A percentile compares a stretch with the other conserved stretches of the same genome.
Conservation (phyloP, 2,329 filamentous ascomycete species). For the Verticillium zaregamsianum region DNA sequence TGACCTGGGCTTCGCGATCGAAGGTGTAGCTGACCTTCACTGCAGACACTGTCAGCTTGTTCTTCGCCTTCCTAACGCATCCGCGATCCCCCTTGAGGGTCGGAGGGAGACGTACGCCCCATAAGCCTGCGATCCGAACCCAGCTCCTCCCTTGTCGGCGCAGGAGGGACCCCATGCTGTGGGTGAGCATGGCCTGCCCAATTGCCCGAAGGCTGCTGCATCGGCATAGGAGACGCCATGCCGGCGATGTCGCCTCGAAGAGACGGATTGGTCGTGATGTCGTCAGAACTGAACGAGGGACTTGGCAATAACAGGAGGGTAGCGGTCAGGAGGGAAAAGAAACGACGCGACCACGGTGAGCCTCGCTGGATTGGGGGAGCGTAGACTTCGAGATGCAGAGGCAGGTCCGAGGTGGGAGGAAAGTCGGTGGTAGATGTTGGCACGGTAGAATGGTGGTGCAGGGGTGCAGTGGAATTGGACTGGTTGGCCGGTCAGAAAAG, state of each 20-base stretch:
- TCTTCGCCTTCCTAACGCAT: neutral
- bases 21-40: conserved; percentile 98
- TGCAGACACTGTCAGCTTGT: conserved; percentile 28
- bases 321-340: neutral
- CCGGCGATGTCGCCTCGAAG: neutral
- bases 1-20: conserved; percentile 81
- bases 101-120: neutral
- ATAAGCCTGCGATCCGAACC: neutral
- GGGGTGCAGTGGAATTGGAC: neutral
- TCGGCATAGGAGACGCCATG: neutral
- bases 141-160: neutral
- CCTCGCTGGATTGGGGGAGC: neutral
- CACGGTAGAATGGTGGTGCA: neutral
- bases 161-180: neutral
- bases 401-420: neutral
- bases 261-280: neutral
- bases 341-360: neutral
- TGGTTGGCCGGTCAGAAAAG: neutral
- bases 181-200: neutral
- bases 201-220: neutral
- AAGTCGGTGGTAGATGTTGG: neutral
- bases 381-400: neutral
- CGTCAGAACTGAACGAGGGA: neutral
- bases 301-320: neutral
- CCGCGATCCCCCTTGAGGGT: neutral